These are phyloP conservation scores for Hibiscus syriacus DNA, from an alignment of 345 rosid genomes.

Conservation along the genomic window DNA sequence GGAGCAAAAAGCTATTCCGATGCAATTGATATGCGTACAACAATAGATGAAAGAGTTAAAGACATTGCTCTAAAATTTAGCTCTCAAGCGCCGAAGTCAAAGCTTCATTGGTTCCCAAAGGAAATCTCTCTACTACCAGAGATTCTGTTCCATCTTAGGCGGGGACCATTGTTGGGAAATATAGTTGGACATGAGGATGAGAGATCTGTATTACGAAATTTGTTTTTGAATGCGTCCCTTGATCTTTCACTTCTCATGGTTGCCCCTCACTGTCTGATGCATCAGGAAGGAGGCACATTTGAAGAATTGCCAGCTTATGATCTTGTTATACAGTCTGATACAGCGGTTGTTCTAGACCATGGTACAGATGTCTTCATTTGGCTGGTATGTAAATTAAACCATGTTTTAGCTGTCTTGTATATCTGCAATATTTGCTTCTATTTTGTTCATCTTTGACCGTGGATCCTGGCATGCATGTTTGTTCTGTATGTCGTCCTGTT, in stretches of 20 bases:
- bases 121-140: constrained; percentile 75
- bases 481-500: neutral
- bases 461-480: neutral
- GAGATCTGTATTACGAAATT: constrained; percentile 73
- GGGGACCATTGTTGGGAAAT: constrained; percentile 91
- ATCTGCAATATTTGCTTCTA: neutral
- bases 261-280: constrained; percentile 92
- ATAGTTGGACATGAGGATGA: constrained; percentile 98
- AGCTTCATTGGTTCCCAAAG: constrained; percentile 73
- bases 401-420: neutral
- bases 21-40: constrained; percentile 66
- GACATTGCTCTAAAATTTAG: constrained; percentile 77
- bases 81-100: constrained; percentile 70
- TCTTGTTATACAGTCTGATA: constrained; percentile 91
- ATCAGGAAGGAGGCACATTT: constrained; percentile 90
- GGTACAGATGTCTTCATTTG: constrained; percentile 95
- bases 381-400: constrained; percentile 54
- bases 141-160: constrained; percentile 79
- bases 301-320: constrained; percentile 92
- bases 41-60: constrained; percentile 86
- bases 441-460: constrained; percentile 2
- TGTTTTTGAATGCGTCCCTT: constrained; percentile 85
- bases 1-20: constrained; percentile 56
- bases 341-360: constrained; percentile 95
- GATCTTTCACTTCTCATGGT: constrained; percentile 93